Conservation (phyloP, 2,329 filamentous ascomycete genomes). For the Exophiala sideris region DNA sequence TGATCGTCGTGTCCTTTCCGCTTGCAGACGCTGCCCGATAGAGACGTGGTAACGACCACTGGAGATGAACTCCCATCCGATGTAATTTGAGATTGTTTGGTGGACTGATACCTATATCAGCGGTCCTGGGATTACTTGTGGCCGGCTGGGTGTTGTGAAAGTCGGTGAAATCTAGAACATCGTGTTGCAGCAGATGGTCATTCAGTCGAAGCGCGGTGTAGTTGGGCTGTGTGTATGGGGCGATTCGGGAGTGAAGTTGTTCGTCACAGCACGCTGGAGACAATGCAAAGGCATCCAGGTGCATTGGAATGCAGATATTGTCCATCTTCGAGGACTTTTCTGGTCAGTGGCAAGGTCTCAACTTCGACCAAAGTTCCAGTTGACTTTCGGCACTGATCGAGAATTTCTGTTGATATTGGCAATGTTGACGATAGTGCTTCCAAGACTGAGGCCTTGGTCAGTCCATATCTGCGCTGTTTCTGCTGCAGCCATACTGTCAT, state of each 20-base stretch:
- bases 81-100: slow-evolving; percentile 33
- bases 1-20: not conserved
- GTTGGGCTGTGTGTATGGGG: slow-evolving; percentile 47
- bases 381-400: too few species aligned
- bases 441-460: too few species aligned
- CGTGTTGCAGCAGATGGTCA: slow-evolving; percentile 35
- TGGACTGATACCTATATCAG: slow-evolving; percentile 30
- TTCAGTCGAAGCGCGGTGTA: slow-evolving; percentile 45
- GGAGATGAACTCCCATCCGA: slow-evolving; percentile 43
- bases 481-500: too few species aligned
- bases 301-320: slow-evolving; percentile 17
- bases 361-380: too few species aligned
- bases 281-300: slow-evolving; percentile 32
- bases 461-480: too few species aligned
- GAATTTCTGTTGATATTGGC: too few species aligned
- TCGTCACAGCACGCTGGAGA: slow-evolving; percentile 32
- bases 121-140: not conserved
- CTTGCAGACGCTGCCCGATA: slow-evolving; percentile 41
- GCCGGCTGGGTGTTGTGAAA: slow-evolving; percentile 37
- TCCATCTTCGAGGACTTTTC: too few species aligned
- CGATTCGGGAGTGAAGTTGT: slow-evolving; percentile 37
- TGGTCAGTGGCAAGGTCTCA: too few species aligned
- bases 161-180: slow-evolving; percentile 39
- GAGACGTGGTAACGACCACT: slow-evolving; percentile 41
- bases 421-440: too few species aligned